These are phyloP conservation scores for Digitaria exilis DNA, from an alignment of 202 grass and related monocot genomes.

Conservation along the genomic window DNA sequence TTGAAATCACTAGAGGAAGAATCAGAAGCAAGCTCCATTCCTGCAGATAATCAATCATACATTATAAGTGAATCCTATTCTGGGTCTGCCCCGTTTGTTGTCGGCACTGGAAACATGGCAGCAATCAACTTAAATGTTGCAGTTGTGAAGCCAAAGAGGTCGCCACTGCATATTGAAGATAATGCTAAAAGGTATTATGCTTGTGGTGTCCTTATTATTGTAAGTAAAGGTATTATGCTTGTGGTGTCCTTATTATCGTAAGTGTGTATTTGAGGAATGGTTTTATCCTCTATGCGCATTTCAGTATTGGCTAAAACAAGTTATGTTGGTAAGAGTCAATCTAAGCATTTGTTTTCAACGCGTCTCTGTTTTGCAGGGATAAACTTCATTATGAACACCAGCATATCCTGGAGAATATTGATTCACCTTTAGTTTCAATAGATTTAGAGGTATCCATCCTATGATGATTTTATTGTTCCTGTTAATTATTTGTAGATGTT, in stretches of 20 bases:
- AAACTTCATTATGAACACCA: slow-evolving; percentile 55
- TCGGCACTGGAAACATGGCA: slow-evolving; percentile 53
- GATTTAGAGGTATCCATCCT: slow-evolving; percentile 63
- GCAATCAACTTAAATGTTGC: slow-evolving; percentile 46
- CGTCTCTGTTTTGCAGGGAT: slow-evolving; percentile 61
- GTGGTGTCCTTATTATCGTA: neutral
- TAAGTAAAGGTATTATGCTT: slow-evolving; percentile 51
- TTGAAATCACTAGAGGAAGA: slow-evolving; percentile 80
- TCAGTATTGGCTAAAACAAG: slow-evolving; percentile 14
- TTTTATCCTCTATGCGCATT: slow-evolving; percentile 13
- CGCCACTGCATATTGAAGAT: slow-evolving; percentile 28
- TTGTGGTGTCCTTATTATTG: neutral
- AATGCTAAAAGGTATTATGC: slow-evolving; percentile 59
- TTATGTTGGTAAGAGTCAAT: slow-evolving; percentile 17
- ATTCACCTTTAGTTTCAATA: slow-evolving; percentile 60
- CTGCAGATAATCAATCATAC: slow-evolving; percentile 63
- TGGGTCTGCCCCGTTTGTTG: slow-evolving; percentile 44
- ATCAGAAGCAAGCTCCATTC: slow-evolving; percentile 92
- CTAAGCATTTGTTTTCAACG: slow-evolving; percentile 9
- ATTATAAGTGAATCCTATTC: slow-evolving; percentile 70
- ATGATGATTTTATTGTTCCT: slow-evolving; percentile 8
- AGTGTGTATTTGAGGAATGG: slow-evolving; percentile 17
- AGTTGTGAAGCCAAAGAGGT: slow-evolving; percentile 36
- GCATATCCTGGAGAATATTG: slow-evolving; percentile 51
- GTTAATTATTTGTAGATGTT: slow-evolving; percentile 18